Base-by-base conservation (phyloP, 2,329 filamentous ascomycete genomes). In the Zymoseptoria pseudotritici region DNA sequence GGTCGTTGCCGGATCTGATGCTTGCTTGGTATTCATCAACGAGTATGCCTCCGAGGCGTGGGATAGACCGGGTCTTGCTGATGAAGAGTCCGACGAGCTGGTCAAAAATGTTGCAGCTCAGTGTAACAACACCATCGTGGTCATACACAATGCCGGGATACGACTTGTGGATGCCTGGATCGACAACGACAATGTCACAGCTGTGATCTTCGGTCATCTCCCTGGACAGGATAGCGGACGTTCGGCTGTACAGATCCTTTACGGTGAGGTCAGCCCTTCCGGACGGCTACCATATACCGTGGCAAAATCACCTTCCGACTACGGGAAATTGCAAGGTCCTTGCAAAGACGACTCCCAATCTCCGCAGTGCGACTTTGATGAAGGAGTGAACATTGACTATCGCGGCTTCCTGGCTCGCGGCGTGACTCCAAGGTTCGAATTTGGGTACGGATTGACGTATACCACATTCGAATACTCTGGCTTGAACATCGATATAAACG, bases 121-220 rank as follows among this genome's bases (percentile, higher is more conserved):
- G 21, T 88, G 85, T 71, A 78, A 76, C 63, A 86, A 84, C 61
- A 87, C 86, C 0, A 77, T 88, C 19, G 86, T 88, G 0, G 76
- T 87, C 0, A 77, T 88, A 4, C 85, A 88, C 71, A 87, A 86
- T 50, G 83, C 84, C 1, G 86, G 86, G 0, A 76, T 81, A 9
- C 78, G 85, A 1, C 71, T 86, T 0, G 80, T 88, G 0, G 85
- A 87, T 61, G 74, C 76, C 1, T 89, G 83, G 76, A 77, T 84
- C 61, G 81, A 87, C 54, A 80, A 89, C 60, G 74, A 79, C 7
- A 88, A 88, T 62, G 80, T 89, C 36, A 87, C 84, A 0, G 84
- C 80, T 1, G 75, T 89, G 17, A 76, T 89, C 0, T 84, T 84
- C 64, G 85, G 83, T 4, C 85, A 87, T 66, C 75, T 87, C 0